phyloP scores from a whole-genome alignment of 306 rosid species.

The Rubus parviflorus region DNA sequence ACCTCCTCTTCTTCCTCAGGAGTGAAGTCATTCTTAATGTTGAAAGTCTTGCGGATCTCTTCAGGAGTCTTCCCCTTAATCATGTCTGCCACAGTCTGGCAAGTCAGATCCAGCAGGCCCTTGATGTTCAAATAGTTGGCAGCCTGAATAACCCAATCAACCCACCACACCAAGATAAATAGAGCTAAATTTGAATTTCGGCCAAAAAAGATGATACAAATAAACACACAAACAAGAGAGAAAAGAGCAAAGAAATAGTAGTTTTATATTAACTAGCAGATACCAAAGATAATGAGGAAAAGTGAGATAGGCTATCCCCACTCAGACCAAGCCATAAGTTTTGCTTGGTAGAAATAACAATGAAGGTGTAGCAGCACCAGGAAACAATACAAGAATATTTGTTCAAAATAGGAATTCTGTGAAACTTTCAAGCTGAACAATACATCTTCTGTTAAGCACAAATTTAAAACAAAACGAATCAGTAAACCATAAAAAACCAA shows the following conservation, averaged over 20 bases:
- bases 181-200: neutral
- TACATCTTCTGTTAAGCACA: too few relatives aligned
- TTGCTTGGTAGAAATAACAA: neutral
- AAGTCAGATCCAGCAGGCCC: slow-evolving; percentile 20
- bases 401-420: too few relatives aligned
- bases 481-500: too few relatives aligned
- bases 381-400: too few relatives aligned
- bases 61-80: slow-evolving; percentile 27
- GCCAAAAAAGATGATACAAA: neutral
- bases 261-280: neutral
- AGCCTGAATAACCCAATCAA: slow-evolving; percentile 18
- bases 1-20: slow-evolving; percentile 35
- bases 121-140: slow-evolving; percentile 29
- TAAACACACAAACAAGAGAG: neutral
- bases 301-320: neutral
- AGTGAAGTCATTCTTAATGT: slow-evolving; percentile 34
- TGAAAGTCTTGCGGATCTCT: slow-evolving; percentile 27
- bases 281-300: neutral
- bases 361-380: neutral
- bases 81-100: slow-evolving; percentile 22
- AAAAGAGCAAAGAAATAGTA: neutral
- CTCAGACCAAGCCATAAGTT: neutral
- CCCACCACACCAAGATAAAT: neutral
- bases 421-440: too few relatives aligned
- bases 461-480: too few relatives aligned